Evolutionary conservation across 2,329 filamentous ascomycete species (phyloP).

Genomic region (Cladosporium phlei): DNA sequence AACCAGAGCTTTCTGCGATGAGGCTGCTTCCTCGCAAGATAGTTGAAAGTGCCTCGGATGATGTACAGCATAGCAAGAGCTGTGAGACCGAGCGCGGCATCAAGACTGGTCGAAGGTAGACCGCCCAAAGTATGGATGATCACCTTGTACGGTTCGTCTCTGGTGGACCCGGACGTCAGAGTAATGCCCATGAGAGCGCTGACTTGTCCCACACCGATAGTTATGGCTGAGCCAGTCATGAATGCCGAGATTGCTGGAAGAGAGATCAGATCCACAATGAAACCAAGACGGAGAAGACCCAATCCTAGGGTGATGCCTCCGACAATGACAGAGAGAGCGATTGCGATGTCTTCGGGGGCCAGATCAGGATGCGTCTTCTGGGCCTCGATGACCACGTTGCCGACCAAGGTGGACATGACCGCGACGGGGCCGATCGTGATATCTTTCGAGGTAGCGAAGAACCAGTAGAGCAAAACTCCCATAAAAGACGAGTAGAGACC

Average conservation of each 20-base stretch:
- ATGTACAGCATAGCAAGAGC: conserved; percentile 72
- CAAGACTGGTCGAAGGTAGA: conserved; percentile 62
- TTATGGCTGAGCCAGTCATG: conserved; percentile 94
- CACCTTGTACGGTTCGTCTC: conserved; percentile 73
- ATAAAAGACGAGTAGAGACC: conserved; percentile 95
- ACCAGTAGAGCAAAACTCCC: conserved; percentile 92
- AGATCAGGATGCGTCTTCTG: conserved; percentile 53
- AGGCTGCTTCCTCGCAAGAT: conserved; percentile 64
- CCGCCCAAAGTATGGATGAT: conserved; percentile 77
- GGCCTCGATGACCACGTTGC: conserved; percentile 69
- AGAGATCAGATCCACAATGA: conserved; percentile 90
- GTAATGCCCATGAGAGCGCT: conserved; percentile 75
- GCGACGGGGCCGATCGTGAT: conserved; percentile 97
- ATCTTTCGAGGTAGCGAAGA: conserved; percentile 96
- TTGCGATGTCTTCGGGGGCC: conserved; percentile 65
- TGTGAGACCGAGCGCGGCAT: conserved; percentile 84
- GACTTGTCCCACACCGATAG: conserved; percentile 79
- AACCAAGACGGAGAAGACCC: conserved; percentile 74
- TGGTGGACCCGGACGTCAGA: conserved; percentile 51
- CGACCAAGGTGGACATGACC: conserved; percentile 87
- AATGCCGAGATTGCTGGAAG: conserved; percentile 87
- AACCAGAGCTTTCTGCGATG: conserved; percentile 70
- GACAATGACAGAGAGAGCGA: conserved; percentile 69
- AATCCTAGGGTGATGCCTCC: conserved; percentile 74
- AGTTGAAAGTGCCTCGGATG: conserved; percentile 63